A percentile compares a stretch with the other conserved stretches of the same genome.
Evolutionary conservation across 2,329 filamentous ascomycete species (phyloP).

Genomic region (Myriosclerotinia duriaeana): DNA sequence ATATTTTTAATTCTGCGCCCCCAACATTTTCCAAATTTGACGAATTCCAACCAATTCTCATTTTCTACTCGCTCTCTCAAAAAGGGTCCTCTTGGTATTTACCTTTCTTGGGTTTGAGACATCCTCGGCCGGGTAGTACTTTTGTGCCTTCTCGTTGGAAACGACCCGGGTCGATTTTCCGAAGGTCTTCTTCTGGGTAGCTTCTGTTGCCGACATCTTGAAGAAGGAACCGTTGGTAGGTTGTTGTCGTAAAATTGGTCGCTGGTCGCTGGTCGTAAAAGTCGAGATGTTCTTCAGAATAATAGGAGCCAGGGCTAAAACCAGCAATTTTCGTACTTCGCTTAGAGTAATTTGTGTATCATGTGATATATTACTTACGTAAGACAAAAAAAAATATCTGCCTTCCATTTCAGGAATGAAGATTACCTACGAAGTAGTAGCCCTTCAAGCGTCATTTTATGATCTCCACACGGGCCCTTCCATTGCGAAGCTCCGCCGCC

Average conservation of each 20-base stretch:
- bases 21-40: conserved; percentile 23
- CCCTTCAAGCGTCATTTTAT: conserved; percentile 19
- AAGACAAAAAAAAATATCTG: not conserved
- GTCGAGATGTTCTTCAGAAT: conserved; percentile 23
- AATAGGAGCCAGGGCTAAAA: conserved; percentile 24
- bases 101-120: conserved; percentile 90
- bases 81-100: conserved; percentile 37
- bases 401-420: not conserved
- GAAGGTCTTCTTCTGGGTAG: conserved; percentile 77
- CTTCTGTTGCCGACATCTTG: conserved; percentile 62
- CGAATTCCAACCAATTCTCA: conserved; percentile 20
- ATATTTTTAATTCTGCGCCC: conserved; percentile 18
- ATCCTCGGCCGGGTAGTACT: conserved; percentile 98
- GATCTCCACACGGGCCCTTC: conserved; percentile 17
- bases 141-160: conserved; percentile 91
- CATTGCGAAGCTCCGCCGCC: conserved; percentile 25
- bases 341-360: conserved; percentile 25
- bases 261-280: conserved; percentile 24
- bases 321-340: conserved; percentile 22
- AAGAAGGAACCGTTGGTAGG: conserved; percentile 36
- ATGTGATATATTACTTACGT: conserved; percentile 18
- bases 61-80: conserved; percentile 44
- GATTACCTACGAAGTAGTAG: too few relatives aligned
- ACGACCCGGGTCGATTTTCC: conserved; percentile 93
- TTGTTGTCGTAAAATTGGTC: conserved; percentile 32